Base-by-base conservation (phyloP, 441 rosid genomes). In the Gossypium laxum region DNA sequence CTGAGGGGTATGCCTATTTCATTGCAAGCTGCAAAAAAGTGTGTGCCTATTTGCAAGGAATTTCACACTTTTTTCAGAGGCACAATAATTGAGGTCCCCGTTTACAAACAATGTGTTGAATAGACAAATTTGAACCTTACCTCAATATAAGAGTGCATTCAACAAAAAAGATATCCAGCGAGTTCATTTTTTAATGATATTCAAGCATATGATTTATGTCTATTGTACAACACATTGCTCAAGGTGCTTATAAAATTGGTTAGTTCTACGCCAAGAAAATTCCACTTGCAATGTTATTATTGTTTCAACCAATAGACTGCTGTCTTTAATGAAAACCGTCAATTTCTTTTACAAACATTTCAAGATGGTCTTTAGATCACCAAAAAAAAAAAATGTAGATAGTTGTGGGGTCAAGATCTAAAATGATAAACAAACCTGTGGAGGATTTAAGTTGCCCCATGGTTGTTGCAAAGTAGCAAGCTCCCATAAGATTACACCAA, bases 401-500 rank as follows among this genome's bases (percentile, higher is more conserved):
- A 45, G 24, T n/a, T 22, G 56, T 5, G 34, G 52, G 22, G 21
- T 10, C 38, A 45, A 45, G 52, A 45, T 45, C 57, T 47, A 47
- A 24, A 47, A 7, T 48, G 24, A 32, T 66, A n/a, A 64, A 72
- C 86, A 83, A 72, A 92, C 99, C 96, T 95, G 99, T 19, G 97
- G 91, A 24, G 99, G 93, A 78, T 92, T 95, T 81, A 92, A 79
- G 72, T 84, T 91, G 80, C 89, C 70, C 99, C 99, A 96, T 1
- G 99, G 99, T 77, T 86, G 98, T 60, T 90, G 96, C 84, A 96
- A 73, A 43, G 99, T 92, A 24, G 92, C 89, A 78, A 96, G 87
- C 85, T 96, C 99, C 99, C 99, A 96, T 77, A 96, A 77, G 73
- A 96, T 96, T 19, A 96, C 86, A 60, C 98, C 99, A 74, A 92